Evolutionary conservation across 2,329 filamentous ascomycete genomes (phyloP), one percentile per base, ranked within the genome.

Genomic region (Hyphodiscus sp.): DNA sequence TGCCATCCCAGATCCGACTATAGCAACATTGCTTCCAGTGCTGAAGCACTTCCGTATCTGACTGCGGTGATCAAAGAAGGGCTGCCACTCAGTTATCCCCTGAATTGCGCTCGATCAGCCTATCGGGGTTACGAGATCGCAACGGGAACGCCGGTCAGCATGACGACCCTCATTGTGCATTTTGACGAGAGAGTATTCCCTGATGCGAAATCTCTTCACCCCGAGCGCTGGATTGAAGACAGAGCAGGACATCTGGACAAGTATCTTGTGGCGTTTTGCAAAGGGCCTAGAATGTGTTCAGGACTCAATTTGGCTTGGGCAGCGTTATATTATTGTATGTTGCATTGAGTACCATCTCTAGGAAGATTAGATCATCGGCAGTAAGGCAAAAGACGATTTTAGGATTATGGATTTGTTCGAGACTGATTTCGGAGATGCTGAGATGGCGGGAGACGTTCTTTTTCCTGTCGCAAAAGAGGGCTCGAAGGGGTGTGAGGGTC

Each of bases 201-300:
- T 6, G 55, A 73, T 47, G 71, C 74, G 1, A 67, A 71, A 23
- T 55, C 54, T 9, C 77, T 77, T 59, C 66, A 74, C 26, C 73
- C 73, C 0, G 71, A 74, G 47, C 67, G 73, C 2, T 75, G 70
- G 69, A 56, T 74, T 5, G 69, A 68, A 23, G 63, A 63, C 2
- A 67, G 66, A 45, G 20, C 33, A 19, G 38, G 38, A 19, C 59
- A 64, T 1, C 51, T 73, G 0, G 69, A 73, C 26, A 65, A 64
- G n/a, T 67, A 63, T 41, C 67, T 75, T 48, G 62, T 74, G n/a
- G 48, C 70, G 0, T 76, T 75, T 58, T 70, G 68, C 6, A 73
- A 69, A 47, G 74, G 71, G 1, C 63, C 66, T 4, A 59, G 73
- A 4, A 63, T 61, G 13, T 76, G 74, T 53, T 62, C 75, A 3